These are phyloP conservation scores for Tetradesmus obliquus DNA, from an alignment of 139 green algal genomes.

Conservation along the genomic window DNA sequence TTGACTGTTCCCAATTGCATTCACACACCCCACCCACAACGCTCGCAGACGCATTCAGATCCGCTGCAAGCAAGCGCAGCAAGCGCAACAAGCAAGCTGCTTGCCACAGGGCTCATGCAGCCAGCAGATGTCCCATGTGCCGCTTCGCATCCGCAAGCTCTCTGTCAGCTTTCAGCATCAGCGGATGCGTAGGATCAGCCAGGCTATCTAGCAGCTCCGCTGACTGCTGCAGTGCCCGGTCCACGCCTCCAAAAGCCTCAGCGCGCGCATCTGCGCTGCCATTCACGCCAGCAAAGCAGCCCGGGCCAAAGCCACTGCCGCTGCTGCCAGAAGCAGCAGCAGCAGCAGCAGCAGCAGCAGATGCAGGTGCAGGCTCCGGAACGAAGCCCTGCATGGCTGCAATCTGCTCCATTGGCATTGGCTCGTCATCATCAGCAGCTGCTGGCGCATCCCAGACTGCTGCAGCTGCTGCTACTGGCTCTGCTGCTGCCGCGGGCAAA, in stretches of 20 bases:
- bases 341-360: background rate
- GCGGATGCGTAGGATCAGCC: constrained; percentile 23
- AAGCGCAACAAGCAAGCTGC: background rate
- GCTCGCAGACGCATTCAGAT: no score
- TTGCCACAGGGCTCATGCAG: background rate
- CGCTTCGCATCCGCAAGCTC: background rate
- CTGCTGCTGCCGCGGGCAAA: background rate
- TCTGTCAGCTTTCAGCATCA: constrained; percentile 42
- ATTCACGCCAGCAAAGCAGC: background rate
- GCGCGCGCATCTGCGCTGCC: background rate
- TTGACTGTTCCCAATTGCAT: no score
- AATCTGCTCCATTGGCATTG: background rate
- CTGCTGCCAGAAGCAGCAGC: background rate
- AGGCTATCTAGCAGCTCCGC: constrained; percentile 6
- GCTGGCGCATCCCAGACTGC: background rate
- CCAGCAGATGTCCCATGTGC: constrained; percentile 16
- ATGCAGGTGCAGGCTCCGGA: background rate
- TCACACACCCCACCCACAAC: no score
- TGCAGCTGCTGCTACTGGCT: background rate
- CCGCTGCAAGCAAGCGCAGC: no score
- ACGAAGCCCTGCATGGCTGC: background rate
- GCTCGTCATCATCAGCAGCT: background rate
- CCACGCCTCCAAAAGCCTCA: constrained; percentile 28
- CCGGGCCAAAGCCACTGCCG: background rate
- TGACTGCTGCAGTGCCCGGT: constrained; percentile 11